A percentile compares a stretch with the other conserved stretches of the same genome.
Conservation (phyloP, 331 rosid genomes). For the Spiraea crenata region DNA sequence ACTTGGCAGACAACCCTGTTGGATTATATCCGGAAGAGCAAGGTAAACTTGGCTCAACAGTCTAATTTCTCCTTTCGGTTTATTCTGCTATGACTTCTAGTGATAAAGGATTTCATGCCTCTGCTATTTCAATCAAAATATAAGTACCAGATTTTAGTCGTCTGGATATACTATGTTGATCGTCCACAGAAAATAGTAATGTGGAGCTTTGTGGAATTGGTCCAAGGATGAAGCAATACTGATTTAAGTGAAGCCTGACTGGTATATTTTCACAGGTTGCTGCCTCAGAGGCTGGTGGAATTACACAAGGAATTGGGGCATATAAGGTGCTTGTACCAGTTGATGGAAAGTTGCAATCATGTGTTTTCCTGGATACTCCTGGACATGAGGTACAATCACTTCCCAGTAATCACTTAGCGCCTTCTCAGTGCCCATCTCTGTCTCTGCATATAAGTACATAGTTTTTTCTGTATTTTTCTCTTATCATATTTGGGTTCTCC, state of each 20-base stretch:
- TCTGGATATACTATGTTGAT: background rate
- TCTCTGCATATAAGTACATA: background rate
- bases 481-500: slow-evolving; percentile 19
- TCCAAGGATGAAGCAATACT: slow-evolving; percentile 9
- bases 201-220: slow-evolving; percentile 21
- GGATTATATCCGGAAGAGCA: slow-evolving; percentile 89
- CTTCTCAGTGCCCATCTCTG: background rate
- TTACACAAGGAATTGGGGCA: slow-evolving; percentile 99
- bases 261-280: slow-evolving; percentile 66
- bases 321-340: slow-evolving; percentile 80
- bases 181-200: background rate
- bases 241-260: slow-evolving; percentile 29
- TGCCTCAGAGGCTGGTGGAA: slow-evolving; percentile 99
- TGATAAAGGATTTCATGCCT: slow-evolving; percentile 5
- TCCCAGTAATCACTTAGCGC: slow-evolving; percentile 4
- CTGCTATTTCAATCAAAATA: background rate
- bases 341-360: slow-evolving; percentile 77
- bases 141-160: background rate
- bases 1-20: slow-evolving; percentile 86
- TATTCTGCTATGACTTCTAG: slow-evolving; percentile 16
- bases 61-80: slow-evolving; percentile 22
- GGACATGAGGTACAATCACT: slow-evolving; percentile 83
- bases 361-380: slow-evolving; percentile 97
- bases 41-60: slow-evolving; percentile 48
- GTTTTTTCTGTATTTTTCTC: slow-evolving; percentile 15